A percentile compares a stretch with the other conserved stretches of the same genome.
phyloP scores from a whole-genome alignment of 208 protist species.

The Leishmania braziliensis region DNA sequence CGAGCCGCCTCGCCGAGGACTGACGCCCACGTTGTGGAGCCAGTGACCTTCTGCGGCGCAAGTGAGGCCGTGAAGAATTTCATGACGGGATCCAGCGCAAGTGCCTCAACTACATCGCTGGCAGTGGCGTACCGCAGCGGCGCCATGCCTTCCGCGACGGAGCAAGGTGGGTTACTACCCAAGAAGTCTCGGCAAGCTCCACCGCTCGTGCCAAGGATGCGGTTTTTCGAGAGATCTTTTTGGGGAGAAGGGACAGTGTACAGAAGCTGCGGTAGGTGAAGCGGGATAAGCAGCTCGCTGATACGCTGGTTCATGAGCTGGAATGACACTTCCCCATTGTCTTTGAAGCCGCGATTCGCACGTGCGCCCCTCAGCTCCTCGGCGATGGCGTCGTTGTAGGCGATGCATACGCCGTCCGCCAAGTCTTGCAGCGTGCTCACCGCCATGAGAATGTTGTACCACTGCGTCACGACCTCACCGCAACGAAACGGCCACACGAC shows the following conservation, averaged over 20 bases:
- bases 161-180: not conserved
- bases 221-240: slow-evolving; percentile 28
- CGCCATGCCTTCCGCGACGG: slow-evolving; percentile 1
- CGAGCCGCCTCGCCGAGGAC: slow-evolving; percentile 49
- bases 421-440: slow-evolving; percentile 57
- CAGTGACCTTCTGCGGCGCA: slow-evolving; percentile 23
- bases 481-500: slow-evolving; percentile 79
- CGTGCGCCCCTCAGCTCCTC: slow-evolving; percentile 22
- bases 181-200: not conserved
- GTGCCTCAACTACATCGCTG: slow-evolving; percentile 58
- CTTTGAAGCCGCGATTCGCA: slow-evolving; percentile 28
- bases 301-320: slow-evolving; percentile 54
- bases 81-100: slow-evolving; percentile 63
- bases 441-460: slow-evolving; percentile 82
- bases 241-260: slow-evolving; percentile 33
- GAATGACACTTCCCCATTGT: slow-evolving; percentile 40
- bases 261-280: slow-evolving; percentile 71
- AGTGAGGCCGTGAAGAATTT: slow-evolving; percentile 72
- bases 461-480: slow-evolving; percentile 89
- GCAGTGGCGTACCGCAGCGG: slow-evolving; percentile 26
- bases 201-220: slow-evolving; percentile 9
- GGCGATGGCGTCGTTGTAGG: slow-evolving; percentile 66
- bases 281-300: slow-evolving; percentile 42
- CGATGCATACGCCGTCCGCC: slow-evolving; percentile 68
- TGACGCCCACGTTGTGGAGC: slow-evolving; percentile 27